A percentile compares a stretch with the other conserved stretches of the same genome.
phyloP scores from a whole-genome alignment of 208 protist species.

The Trichomonas tenax region DNA sequence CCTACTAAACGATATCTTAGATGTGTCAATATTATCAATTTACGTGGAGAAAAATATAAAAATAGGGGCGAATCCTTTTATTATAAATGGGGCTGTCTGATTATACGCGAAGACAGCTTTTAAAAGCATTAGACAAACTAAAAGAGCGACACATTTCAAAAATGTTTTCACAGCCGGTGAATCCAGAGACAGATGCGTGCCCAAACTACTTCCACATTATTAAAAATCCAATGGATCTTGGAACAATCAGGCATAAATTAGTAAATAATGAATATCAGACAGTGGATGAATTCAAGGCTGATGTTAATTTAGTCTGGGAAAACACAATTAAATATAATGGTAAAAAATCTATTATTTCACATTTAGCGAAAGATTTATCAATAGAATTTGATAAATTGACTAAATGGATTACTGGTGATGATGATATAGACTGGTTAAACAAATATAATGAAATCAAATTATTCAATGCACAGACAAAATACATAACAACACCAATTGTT shows the following conservation, averaged over 20 bases:
- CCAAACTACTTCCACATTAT: background rate
- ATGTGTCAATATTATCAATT: no score
- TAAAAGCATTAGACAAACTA: background rate
- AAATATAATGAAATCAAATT: background rate
- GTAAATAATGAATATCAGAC: background rate
- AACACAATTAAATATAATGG: background rate
- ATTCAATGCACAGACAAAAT: background rate
- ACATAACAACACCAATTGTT: background rate
- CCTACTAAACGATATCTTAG: no score
- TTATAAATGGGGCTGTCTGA: background rate
- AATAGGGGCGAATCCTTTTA: no score
- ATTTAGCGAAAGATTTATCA: background rate
- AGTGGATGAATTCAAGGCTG: background rate
- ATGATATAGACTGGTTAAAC: background rate
- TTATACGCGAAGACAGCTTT: background rate
- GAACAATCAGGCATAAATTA: background rate
- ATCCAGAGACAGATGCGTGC: background rate
- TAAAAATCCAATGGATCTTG: slow-evolving; percentile 9
- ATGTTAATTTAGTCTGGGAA: background rate
- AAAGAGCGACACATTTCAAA: background rate
- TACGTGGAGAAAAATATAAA: no score
- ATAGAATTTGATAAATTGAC: background rate
- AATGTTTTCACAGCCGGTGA: background rate
- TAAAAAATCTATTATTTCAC: background rate
- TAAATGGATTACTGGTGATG: background rate